These are phyloP conservation scores for Dimocarpus longan DNA, from an alignment of 345 rosid species.

Conservation along the genomic window DNA sequence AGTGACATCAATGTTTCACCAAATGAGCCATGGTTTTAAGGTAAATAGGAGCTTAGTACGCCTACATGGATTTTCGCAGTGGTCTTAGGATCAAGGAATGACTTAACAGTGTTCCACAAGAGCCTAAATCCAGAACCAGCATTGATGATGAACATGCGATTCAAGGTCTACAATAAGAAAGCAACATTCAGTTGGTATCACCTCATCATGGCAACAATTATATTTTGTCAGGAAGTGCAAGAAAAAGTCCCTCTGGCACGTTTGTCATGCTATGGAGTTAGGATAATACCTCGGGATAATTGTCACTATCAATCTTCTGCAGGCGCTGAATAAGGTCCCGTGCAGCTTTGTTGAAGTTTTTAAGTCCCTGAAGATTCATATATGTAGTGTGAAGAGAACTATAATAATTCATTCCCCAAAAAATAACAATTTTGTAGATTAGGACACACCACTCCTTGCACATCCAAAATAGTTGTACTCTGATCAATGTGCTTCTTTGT, in stretches of 20 bases:
- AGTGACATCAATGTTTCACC: conserved; percentile 13
- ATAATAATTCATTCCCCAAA: not conserved
- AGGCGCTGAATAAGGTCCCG: conserved; percentile 73
- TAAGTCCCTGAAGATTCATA: conserved; percentile 67
- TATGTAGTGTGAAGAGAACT: not conserved
- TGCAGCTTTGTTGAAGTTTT: conserved; percentile 78
- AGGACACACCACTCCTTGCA: conserved; percentile 87
- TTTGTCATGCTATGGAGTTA: not conserved
- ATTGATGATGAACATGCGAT: conserved; percentile 95
- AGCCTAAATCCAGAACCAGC: conserved; percentile 93
- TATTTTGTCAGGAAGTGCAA: not conserved
- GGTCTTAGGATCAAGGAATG: conserved; percentile 88
- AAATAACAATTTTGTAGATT: not conserved
- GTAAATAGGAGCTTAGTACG: not conserved
- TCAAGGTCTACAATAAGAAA: conserved; percentile 57
- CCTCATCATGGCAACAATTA: not conserved
- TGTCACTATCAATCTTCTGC: conserved; percentile 81
- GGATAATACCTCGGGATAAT: conserved; percentile 79
- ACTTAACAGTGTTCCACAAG: conserved; percentile 78
- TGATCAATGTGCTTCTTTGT: conserved; percentile 79
- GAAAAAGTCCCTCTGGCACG: not conserved
- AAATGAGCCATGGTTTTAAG: conserved; percentile 7
- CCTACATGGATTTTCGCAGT: conserved; percentile 83
- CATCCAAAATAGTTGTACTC: conserved; percentile 92
- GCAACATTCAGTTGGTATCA: conserved; percentile 23